phyloP scores from a whole-genome alignment of 495 filamentous ascomycete genomes.

The Neurospora sp. region DNA sequence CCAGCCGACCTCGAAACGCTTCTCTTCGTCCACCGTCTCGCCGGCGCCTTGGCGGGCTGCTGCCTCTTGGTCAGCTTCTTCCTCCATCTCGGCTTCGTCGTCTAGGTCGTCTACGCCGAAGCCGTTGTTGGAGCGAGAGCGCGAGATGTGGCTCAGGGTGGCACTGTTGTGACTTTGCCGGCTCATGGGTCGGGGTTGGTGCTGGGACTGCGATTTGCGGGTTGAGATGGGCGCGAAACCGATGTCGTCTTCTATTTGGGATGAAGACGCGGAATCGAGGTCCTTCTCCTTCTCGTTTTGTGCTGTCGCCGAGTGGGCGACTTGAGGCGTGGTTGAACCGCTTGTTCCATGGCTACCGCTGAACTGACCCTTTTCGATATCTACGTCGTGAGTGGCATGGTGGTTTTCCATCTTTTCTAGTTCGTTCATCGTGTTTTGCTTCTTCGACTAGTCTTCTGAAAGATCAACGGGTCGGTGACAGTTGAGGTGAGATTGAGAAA shows the following conservation, averaged over 20 bases:
- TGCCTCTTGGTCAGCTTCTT: slow-evolving; percentile 8
- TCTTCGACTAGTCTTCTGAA: not conserved
- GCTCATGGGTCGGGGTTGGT: not conserved
- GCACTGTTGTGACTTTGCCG: not conserved
- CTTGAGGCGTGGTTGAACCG: not conserved
- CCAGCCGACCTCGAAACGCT: slow-evolving; percentile 60
- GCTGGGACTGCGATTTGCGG: not conserved
- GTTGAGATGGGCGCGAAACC: not conserved
- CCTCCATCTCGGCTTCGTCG: slow-evolving; percentile 23
- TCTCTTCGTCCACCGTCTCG: slow-evolving; percentile 12
- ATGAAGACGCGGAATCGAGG: not conserved
- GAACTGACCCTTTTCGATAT: not conserved
- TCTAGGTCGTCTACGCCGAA: slow-evolving; percentile 45
- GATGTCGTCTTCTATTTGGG: not conserved
- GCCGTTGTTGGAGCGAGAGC: slow-evolving; percentile 51
- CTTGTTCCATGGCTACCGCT: not conserved
- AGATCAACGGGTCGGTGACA: no score
- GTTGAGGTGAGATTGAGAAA: not conserved
- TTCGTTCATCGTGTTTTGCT: not conserved
- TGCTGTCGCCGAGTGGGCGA: not conserved
- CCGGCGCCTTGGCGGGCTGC: not conserved
- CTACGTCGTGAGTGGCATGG: not conserved
- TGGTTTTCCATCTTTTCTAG: not conserved
- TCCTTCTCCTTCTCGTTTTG: not conserved
- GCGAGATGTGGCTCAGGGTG: slow-evolving; percentile 2